phyloP scores from a whole-genome alignment of 345 rosid species.

The Carallia brachiata region DNA sequence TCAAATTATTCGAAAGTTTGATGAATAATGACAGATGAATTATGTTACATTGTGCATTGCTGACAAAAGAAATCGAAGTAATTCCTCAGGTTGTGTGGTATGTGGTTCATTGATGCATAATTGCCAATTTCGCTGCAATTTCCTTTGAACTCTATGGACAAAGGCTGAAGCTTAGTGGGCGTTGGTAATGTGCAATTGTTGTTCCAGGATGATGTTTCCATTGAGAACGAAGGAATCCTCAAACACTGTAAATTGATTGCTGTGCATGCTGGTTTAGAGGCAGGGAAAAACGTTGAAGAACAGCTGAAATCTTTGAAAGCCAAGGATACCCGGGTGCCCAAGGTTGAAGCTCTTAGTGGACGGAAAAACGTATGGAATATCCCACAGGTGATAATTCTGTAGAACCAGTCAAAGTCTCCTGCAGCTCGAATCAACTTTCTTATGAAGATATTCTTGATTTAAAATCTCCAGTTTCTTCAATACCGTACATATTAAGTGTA shows the following conservation, averaged over 20 bases:
- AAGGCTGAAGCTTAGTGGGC: slow-evolving; percentile 2
- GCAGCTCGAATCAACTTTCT: not conserved
- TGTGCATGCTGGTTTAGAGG: slow-evolving; percentile 75
- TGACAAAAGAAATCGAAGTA: not conserved
- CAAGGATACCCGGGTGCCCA: slow-evolving; percentile 56
- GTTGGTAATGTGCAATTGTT: slow-evolving; percentile 7
- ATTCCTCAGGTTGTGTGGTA: not conserved
- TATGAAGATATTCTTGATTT: not conserved
- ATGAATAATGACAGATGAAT: not conserved
- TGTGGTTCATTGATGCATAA: not conserved
- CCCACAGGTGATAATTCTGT: slow-evolving; percentile 51
- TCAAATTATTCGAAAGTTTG: not conserved
- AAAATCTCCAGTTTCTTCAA: not conserved
- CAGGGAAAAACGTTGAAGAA: slow-evolving; percentile 46
- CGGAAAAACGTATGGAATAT: slow-evolving; percentile 79
- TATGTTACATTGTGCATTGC: not conserved
- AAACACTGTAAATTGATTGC: slow-evolving; percentile 67
- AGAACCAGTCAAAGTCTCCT: not conserved
- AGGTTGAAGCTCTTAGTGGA: slow-evolving; percentile 61
- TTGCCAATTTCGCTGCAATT: not conserved
- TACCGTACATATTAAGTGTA: not conserved
- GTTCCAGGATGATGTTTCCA: slow-evolving; percentile 62
- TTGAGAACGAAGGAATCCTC: slow-evolving; percentile 49
- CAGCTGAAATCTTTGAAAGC: slow-evolving; percentile 57
- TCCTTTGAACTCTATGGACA: not conserved